Base-by-base conservation (phyloP, 2,329 filamentous ascomycete genomes). In the Aspergillus terreus region DNA sequence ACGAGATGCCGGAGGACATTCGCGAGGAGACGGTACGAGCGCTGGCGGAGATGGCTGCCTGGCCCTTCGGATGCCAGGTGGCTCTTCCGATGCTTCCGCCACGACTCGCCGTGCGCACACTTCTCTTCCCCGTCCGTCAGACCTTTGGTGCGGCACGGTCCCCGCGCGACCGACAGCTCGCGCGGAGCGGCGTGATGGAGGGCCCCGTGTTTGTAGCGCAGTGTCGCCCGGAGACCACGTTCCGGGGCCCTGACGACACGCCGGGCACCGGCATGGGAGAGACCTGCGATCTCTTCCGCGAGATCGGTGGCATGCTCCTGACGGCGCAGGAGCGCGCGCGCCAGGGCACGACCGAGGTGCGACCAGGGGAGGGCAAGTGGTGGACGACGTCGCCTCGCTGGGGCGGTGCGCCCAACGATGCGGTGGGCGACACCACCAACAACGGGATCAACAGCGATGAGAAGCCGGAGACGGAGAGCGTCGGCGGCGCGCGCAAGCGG, bases 291-390 rank as follows among this genome's bases (percentile, higher is more conserved):
- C 57, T 79, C 7, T 72, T 83, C 54, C 75, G 82, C 49, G 83
- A 86, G 59, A 66, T 83, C 4, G 82, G 80, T 4, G 78, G 75
- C 1, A 69, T 84, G 65, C 68, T 86, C 12, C 70, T 82, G 17
- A 63, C 83, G 2, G 83, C 82, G 1, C 81, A 85, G 63, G 82
- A 85, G 63, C 75, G 83, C 35, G 74, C 74, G n/a, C 73, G 82
- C 47, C 76, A 85, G 59, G 82, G 80, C 0, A 72, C 68, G 48
- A 61, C 61, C 1, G 79, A 83, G 58, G 63, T 67, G 45, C 74
- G 68, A 47, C 74, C 79, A 3, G 80, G 81, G 1, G 76, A 81
- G 57, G 79, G 78, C 3, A 76, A 81, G 60, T 86, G 83, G 82
- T 86, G 81, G 80, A 79, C 81, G 2, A 76, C 69, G 2, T 73